Percentiles rank a stretch among this genome's conserved stretches.
phyloP scores from a whole-genome alignment of 139 green algal genomes.

The Edaphochlamys debaryana region DNA sequence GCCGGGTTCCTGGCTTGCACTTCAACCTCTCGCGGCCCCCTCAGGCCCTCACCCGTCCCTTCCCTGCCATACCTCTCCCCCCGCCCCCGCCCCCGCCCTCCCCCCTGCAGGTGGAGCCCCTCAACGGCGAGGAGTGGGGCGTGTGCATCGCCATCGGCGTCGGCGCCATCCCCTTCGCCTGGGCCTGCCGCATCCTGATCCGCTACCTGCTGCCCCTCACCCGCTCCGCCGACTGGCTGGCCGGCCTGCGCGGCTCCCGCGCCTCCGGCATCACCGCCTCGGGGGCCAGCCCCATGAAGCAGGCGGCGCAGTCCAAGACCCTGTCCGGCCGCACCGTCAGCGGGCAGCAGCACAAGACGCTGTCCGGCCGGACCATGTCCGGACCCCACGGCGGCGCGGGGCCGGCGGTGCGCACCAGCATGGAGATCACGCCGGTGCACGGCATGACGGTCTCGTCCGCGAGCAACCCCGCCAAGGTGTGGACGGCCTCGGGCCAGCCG shows the following conservation, averaged over 20 bases:
- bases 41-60: neutral
- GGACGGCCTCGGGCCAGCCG: too few species aligned
- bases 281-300: neutral
- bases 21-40: too few species aligned
- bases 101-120: slow-evolving; percentile 27
- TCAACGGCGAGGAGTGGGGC: slow-evolving; percentile 58
- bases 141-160: slow-evolving; percentile 65
- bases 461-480: too few species aligned
- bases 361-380: slow-evolving; percentile 7
- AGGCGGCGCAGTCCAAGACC: neutral
- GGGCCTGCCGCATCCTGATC: slow-evolving; percentile 22
- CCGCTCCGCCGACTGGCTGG: slow-evolving; percentile 16
- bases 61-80: too few species aligned
- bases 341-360: neutral
- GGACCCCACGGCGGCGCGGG: neutral
- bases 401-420: too few species aligned
- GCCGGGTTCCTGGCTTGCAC: too few species aligned
- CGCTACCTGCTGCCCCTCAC: neutral
- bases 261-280: slow-evolving; percentile 26
- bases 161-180: slow-evolving; percentile 49
- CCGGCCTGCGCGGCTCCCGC: slow-evolving; percentile 18
- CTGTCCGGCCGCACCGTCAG: neutral
- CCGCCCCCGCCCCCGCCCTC: too few species aligned
- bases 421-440: too few species aligned
- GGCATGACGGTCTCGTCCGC: too few species aligned